These are phyloP conservation scores for Arthrinium phaeospermum DNA, from an alignment of 2,329 filamentous ascomycete genomes.

Conservation along the genomic window DNA sequence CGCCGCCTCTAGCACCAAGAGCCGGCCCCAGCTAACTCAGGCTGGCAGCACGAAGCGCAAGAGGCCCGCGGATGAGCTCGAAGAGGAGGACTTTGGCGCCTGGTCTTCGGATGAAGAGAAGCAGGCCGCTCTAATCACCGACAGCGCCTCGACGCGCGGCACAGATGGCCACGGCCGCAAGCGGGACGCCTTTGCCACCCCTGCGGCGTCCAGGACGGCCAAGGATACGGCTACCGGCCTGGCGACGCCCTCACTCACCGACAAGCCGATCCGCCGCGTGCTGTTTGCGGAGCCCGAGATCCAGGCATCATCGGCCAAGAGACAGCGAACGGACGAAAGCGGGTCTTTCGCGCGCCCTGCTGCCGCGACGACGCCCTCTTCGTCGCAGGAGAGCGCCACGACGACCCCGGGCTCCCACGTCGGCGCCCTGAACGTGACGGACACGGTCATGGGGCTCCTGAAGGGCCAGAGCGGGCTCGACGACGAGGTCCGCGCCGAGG, in stretches of 20 bases:
- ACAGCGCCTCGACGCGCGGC: slow-evolving; percentile 24
- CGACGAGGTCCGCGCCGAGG: slow-evolving; percentile 39
- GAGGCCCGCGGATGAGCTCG: slow-evolving; percentile 23
- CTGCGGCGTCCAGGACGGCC: slow-evolving; percentile 22
- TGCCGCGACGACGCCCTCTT: slow-evolving; percentile 25
- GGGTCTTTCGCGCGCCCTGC: slow-evolving; percentile 10
- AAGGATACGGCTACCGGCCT: slow-evolving; percentile 28
- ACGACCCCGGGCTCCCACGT: slow-evolving; percentile 23
- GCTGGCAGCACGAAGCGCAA: slow-evolving; percentile 34
- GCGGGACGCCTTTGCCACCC: slow-evolving; percentile 29
- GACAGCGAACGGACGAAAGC: slow-evolving; percentile 28
- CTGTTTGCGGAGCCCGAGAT: slow-evolving; percentile 32
- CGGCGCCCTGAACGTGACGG: slow-evolving; percentile 41
- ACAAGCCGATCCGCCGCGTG: slow-evolving; percentile 34
- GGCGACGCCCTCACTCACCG: slow-evolving; percentile 35
- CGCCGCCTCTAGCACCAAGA: background rate
- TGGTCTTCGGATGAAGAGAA: slow-evolving; percentile 37
- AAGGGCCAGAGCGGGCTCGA: slow-evolving; percentile 47
- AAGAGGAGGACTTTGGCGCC: slow-evolving; percentile 32
- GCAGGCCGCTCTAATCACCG: slow-evolving; percentile 31
- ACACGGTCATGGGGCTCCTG: slow-evolving; percentile 58
- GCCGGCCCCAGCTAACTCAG: background rate
- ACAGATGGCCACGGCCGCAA: slow-evolving; percentile 20
- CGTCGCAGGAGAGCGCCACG: slow-evolving; percentile 28
- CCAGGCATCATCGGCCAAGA: slow-evolving; percentile 24